These are phyloP conservation scores for Poterioochromonas sp. DNA, from an alignment of 352 stramenopile genomes.

Conservation along the genomic window DNA sequence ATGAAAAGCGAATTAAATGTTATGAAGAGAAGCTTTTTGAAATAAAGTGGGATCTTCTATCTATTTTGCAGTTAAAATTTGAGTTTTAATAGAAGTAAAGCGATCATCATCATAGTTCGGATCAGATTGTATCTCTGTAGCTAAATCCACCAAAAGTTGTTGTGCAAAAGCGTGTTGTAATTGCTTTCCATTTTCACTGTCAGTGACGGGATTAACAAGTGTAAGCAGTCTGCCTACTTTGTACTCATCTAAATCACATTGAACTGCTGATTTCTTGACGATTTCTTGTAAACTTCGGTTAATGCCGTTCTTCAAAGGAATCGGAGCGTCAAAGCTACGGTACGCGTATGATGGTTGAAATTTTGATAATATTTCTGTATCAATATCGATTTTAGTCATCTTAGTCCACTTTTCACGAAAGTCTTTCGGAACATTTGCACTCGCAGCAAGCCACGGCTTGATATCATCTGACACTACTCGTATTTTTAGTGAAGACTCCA, in stretches of 20 bases:
- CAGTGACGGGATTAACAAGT: conserved; percentile 27
- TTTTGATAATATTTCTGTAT: conserved; percentile 2
- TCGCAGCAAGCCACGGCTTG: conserved; percentile 13
- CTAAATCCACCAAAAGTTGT: conserved; percentile 14
- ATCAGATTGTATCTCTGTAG: not conserved
- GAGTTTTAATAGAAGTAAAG: not conserved
- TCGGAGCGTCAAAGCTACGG: not conserved
- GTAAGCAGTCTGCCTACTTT: not conserved
- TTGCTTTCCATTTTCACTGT: conserved; percentile 24
- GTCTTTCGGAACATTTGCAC: conserved; percentile 26
- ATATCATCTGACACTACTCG: conserved; percentile 17
- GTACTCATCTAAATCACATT: not conserved
- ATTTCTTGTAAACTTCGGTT: conserved; percentile 12
- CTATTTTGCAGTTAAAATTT: too few species aligned
- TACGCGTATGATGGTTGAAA: conserved; percentile 25
- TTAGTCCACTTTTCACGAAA: conserved; percentile 30
- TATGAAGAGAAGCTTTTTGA: too few species aligned
- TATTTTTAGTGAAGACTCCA: not conserved
- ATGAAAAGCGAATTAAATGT: too few species aligned
- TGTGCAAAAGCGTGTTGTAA: conserved; percentile 24
- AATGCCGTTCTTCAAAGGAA: not conserved
- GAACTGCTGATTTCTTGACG: not conserved
- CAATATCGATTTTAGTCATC: conserved; percentile 28
- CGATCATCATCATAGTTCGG: not conserved
- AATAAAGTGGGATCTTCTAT: too few species aligned